Evolutionary conservation across 2,329 filamentous ascomycete species (phyloP), one percentile per base, ranked within the genome.

Genomic region (Pseudomassariella vexata): DNA sequence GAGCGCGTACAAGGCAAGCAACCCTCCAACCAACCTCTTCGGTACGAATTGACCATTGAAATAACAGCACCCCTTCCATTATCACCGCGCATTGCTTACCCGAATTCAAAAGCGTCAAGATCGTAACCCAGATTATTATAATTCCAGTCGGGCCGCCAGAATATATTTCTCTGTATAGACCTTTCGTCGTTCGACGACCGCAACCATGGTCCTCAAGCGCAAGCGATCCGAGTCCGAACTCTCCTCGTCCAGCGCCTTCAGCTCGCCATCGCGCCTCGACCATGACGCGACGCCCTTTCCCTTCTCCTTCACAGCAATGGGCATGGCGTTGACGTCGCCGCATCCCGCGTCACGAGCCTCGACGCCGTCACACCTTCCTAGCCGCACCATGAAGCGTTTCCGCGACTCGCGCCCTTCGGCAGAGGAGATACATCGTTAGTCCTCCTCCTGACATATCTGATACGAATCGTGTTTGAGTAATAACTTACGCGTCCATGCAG

Each of bases 181-280:
- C n/a, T n/a, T n/a, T n/a, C n/a, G n/a, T n/a, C n/a, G n/a, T n/a
- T n/a, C n/a, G n/a, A n/a, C n/a, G n/a, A n/a, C 15, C 15, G 11
- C 19, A 19, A 20, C 25, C 9, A 28, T 24, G 24, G 7, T 66
- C 17, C 59, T 77, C 49, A 82, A 81, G 53, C 75, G 77, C 56
- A 82, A 81, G 62, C 69, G 75, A 25, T 80, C 76, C 45, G 65
- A 70, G 34, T 73, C 72, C 15, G 73, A 77, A 50, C 59, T 77
- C 37, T 70, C 66, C 29, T 58, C 62, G 21, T 63, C 63, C 21
- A 62, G 58, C 37, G 60, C 63, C 25, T 59, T 66, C 39, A 59
- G 61, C 30, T 63, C 63, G 28, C 53, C 63, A 15, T 40, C 56
- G 6, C 58, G 48, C 19, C 43, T 52, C 5, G 44, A 40, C 7